A percentile compares a stretch with the other conserved stretches of the same genome.
These are phyloP conservation scores for Oryza coarctata DNA, from an alignment of 176 grass and related monocot species.

Conservation along the genomic window DNA sequence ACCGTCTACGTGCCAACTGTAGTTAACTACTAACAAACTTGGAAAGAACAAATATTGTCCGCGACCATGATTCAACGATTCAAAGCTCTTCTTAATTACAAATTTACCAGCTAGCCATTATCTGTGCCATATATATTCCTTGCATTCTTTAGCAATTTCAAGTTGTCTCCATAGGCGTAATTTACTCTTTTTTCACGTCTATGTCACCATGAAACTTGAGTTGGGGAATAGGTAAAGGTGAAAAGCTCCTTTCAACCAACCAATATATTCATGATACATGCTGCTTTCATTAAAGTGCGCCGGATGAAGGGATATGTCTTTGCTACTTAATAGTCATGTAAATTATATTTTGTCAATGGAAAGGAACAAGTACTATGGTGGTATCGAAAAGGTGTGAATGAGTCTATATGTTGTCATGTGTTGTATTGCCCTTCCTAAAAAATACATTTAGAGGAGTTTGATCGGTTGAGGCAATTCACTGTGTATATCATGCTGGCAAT, in stretches of 20 bases:
- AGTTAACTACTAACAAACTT: neutral
- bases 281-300: neutral
- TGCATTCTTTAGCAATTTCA: no score
- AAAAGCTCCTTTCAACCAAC: constrained; percentile 22
- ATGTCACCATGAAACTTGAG: neutral
- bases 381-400: neutral
- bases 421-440: neutral
- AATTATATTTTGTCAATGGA: neutral
- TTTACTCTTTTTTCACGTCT: neutral
- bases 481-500: no score
- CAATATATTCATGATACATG: neutral
- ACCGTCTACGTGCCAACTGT: constrained; percentile 17
- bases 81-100: neutral
- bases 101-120: neutral
- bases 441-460: neutral
- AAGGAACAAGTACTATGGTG: neutral
- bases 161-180: no score
- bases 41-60: neutral
- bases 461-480: neutral
- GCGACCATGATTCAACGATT: neutral
- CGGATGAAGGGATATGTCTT: neutral
- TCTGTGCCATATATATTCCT: no score
- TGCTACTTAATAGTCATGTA: neutral
- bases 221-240: neutral
- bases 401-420: neutral